Percentiles rank a stretch among this genome's conserved stretches.
These are phyloP conservation scores for Fusarium haematococcum DNA, from an alignment of 2,329 filamentous ascomycete species.

Conservation along the genomic window DNA sequence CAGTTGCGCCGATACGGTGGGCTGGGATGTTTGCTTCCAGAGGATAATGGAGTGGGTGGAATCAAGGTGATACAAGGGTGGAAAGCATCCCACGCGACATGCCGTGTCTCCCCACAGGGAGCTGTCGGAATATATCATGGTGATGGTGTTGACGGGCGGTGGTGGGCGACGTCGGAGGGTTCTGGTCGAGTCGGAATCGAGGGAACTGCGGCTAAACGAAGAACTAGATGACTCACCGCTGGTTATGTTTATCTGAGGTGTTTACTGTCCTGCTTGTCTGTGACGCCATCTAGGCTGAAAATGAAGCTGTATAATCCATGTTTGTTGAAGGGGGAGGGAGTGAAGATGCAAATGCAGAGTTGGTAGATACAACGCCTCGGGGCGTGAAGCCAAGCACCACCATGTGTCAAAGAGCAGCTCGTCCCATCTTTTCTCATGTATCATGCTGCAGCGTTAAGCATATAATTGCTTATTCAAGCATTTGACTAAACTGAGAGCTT, in stretches of 20 bases:
- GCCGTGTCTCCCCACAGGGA: conserved; percentile 19
- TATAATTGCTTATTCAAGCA: neutral
- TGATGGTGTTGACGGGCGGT: neutral
- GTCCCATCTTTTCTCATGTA: neutral
- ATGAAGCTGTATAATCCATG: conserved; percentile 8
- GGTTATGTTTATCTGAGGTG: neutral
- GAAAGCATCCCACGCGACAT: conserved; percentile 21
- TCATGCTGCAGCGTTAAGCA: neutral
- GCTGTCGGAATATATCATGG: neutral
- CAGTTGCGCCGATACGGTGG: conserved; percentile 9
- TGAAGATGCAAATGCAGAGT: neutral
- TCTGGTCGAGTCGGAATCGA: neutral
- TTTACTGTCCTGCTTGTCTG: neutral
- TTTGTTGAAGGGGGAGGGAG: neutral
- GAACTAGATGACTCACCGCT: neutral
- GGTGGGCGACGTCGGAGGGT: conserved; percentile 8
- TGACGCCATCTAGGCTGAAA: neutral
- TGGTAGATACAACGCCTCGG: neutral
- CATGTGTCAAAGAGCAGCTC: neutral
- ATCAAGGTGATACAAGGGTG: conserved; percentile 12
- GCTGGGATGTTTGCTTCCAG: neutral
- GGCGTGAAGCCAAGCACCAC: neutral
- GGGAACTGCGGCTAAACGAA: neutral
- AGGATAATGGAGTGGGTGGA: neutral
- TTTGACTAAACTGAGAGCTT: neutral